Base-by-base conservation (phyloP, 1,284 basidiomycete genomes). In the Leccinum pachyderme region DNA sequence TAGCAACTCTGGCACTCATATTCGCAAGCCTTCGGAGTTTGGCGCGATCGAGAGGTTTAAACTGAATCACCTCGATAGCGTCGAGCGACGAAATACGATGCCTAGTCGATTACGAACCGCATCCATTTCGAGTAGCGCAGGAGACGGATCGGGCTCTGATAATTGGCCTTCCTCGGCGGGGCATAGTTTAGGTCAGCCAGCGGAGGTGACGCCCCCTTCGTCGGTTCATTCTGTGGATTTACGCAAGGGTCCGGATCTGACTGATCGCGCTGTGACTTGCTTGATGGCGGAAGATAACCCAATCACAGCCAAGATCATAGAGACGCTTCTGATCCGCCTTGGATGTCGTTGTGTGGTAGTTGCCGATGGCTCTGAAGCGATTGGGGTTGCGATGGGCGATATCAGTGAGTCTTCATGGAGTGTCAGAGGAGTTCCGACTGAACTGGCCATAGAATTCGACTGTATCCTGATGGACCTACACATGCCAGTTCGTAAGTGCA, bases 271-370 rank as follows among this genome's bases (percentile, higher is more conserved):
- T 18, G 86, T 98, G 52, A 95, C 92, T 22, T 95, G 94, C 65
- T 74, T 99, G 33, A 81, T 99, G 47, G 97, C 95, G 0, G 97
- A 99, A 70, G 95, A 98, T 68, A 99, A 99, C 68, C 96, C 96
- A 1, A 97, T 95, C 64, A 95, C 93, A 0, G 92, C 90, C 52
- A 96, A 95, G 78, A 95, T 98, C 47, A 87, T 98, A 55, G 95
- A 98, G 74, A 97, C 93, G 0, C 75, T 98, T 47, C 81, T 99
- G 49, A 88, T 90, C 56, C 87, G 95, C 44, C 81, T 98, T 60
- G 96, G 96, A 1, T 98, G 95, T 72, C 87, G 94, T 18, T 95
- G 93, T 71, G 88, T 97, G 2, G 89, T 95, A 6, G 96, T 98
- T 22, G 85, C 92, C 51, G 95, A 99, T 73, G 97, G 96, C 12